phyloP scores from a whole-genome alignment of 2,329 filamentous ascomycete genomes.

The Xylariaceae sp. region DNA sequence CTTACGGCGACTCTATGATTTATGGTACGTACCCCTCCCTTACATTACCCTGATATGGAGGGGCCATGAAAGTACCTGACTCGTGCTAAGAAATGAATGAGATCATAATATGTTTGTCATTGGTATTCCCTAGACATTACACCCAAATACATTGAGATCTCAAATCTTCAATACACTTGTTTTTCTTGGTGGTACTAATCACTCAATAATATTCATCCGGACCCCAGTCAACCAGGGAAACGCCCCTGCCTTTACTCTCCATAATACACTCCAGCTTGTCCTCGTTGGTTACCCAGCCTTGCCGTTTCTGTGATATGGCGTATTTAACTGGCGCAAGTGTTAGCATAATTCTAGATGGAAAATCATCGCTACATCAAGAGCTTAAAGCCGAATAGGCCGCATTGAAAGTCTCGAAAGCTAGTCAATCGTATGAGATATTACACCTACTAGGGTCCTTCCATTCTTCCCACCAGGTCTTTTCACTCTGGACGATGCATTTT shows the following conservation, averaged over 20 bases:
- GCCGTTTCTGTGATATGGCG: slow-evolving; percentile 44
- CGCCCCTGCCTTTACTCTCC: slow-evolving; percentile 51
- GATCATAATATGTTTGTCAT: too few relatives aligned
- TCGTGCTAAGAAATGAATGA: too few relatives aligned
- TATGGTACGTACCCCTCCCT: too few relatives aligned
- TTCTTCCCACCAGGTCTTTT: slow-evolving; percentile 62
- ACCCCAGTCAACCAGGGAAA: slow-evolving; percentile 51
- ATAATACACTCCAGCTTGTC: slow-evolving; percentile 60
- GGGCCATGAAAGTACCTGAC: too few relatives aligned
- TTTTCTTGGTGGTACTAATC: too few relatives aligned
- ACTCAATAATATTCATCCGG: slow-evolving; percentile 39
- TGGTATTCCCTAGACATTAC: too few relatives aligned
- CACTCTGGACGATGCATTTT: slow-evolving; percentile 58
- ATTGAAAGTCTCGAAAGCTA: background rate
- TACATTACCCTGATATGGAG: too few relatives aligned
- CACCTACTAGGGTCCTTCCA: slow-evolving; percentile 54
- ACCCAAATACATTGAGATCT: too few relatives aligned
- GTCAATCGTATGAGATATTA: background rate
- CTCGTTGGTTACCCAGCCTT: slow-evolving; percentile 57
- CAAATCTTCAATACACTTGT: too few relatives aligned
- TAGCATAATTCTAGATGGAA: slow-evolving; percentile 1
- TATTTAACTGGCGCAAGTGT: slow-evolving; percentile 32
- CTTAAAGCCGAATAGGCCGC: background rate
- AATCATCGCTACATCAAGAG: background rate
- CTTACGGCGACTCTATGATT: too few relatives aligned